phyloP scores from a whole-genome alignment of 768 basidiomycete species.

The Serendipita vermifera region DNA sequence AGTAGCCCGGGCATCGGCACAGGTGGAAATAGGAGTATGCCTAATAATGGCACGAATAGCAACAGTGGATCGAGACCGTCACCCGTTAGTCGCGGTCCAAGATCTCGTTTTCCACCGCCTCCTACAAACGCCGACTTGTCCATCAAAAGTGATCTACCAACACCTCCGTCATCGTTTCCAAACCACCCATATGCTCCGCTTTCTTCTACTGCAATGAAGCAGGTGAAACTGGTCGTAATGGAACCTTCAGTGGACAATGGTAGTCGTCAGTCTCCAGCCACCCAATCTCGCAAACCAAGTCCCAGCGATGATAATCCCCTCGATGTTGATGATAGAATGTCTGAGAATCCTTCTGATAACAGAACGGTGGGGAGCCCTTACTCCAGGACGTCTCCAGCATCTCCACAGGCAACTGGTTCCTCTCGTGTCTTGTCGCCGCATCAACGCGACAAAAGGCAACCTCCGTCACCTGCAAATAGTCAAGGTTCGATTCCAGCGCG shows the following conservation, averaged over 20 bases:
- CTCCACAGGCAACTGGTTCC: background rate
- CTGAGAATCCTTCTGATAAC: too few relatives aligned
- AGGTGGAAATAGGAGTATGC: background rate
- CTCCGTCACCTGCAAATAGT: background rate
- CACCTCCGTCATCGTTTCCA: background rate
- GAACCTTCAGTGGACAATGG: background rate
- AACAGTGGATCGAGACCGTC: slow-evolving; percentile 2
- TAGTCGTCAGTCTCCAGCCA: background rate
- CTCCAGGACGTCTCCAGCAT: background rate
- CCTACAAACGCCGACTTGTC: background rate
- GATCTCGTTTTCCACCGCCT: background rate
- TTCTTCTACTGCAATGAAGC: background rate
- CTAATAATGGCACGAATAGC: background rate
- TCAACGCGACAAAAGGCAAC: background rate
- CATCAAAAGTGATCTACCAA: background rate
- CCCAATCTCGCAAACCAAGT: background rate
- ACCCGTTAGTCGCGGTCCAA: background rate
- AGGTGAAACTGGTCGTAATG: background rate
- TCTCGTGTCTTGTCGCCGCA: background rate
- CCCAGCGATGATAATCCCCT: background rate
- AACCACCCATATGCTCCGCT: slow-evolving; percentile 3
- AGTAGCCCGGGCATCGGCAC: slow-evolving; percentile 1
- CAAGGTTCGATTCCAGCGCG: background rate
- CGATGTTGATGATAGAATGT: background rate
- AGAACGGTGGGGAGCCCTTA: too few relatives aligned